phyloP scores from a whole-genome alignment of 1,139 yeast genomes.

The Tardiomyces depauwii region DNA sequence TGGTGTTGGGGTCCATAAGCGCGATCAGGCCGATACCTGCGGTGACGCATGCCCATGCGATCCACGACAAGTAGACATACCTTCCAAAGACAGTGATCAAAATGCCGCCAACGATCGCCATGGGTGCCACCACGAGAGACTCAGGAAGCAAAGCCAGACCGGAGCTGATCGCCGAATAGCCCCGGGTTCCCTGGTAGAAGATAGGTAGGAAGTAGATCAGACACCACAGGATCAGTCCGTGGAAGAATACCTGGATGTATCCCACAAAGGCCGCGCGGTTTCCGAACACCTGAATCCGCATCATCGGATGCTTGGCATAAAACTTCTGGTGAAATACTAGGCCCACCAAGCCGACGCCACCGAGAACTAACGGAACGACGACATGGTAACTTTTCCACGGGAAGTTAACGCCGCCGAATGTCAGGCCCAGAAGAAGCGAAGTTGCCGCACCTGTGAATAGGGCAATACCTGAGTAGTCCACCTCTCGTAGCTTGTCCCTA shows the following conservation, averaged over 20 bases:
- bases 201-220: constrained; percentile 35
- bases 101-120: constrained; percentile 37
- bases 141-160: constrained; percentile 47
- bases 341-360: constrained; percentile 33
- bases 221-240: constrained; percentile 34
- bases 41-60: constrained; percentile 35
- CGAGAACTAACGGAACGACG: constrained; percentile 40
- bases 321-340: constrained; percentile 39
- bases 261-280: constrained; percentile 27
- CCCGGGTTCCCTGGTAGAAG: constrained; percentile 43
- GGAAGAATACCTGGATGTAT: constrained; percentile 26
- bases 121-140: constrained; percentile 39
- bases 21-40: constrained; percentile 43
- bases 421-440: constrained; percentile 35
- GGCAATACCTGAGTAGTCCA: constrained; percentile 33
- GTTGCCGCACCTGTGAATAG: constrained; percentile 26
- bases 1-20: constrained; percentile 31
- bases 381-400: constrained; percentile 46
- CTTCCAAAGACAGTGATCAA: constrained; percentile 34
- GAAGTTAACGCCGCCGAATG: constrained; percentile 39
- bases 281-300: constrained; percentile 33
- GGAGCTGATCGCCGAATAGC: constrained; percentile 37
- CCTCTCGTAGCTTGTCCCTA: constrained; percentile 29
- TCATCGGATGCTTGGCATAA: constrained; percentile 36
- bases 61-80: constrained; percentile 24